Conservation (phyloP, 257 asterid species). For the Gentiana dahurica region DNA sequence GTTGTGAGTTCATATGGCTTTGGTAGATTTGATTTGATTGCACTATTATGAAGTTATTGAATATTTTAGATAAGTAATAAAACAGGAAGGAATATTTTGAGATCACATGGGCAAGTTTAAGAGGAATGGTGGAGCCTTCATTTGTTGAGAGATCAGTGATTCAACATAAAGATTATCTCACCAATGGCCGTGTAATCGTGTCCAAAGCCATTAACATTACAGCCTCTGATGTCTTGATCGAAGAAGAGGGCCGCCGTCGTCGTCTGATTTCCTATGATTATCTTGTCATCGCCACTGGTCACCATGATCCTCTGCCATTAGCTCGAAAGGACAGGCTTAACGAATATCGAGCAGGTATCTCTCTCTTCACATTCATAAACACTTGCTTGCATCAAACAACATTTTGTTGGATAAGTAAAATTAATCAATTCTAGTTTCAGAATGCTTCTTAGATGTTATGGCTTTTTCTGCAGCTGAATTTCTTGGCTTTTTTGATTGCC, state of each 20-base stretch:
- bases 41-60: too few species aligned
- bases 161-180: slow-evolving; percentile 71
- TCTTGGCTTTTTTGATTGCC: background rate
- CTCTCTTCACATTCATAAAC: too few species aligned
- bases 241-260: slow-evolving; percentile 21
- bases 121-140: slow-evolving; percentile 70
- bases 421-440: too few species aligned
- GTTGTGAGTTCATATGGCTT: too few species aligned
- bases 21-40: too few species aligned
- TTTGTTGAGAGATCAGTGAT: slow-evolving; percentile 65
- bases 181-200: slow-evolving; percentile 53
- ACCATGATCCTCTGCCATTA: slow-evolving; percentile 39
- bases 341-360: slow-evolving; percentile 28
- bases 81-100: slow-evolving; percentile 83
- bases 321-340: slow-evolving; percentile 15
- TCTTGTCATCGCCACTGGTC: slow-evolving; percentile 85
- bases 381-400: too few species aligned
- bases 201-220: slow-evolving; percentile 53
- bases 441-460: background rate
- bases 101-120: slow-evolving; percentile 82
- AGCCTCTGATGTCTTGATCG: slow-evolving; percentile 50
- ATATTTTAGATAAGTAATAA: too few species aligned
- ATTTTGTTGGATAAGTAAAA: too few species aligned
- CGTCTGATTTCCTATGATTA: slow-evolving; percentile 51
- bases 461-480: background rate